phyloP scores from a whole-genome alignment of 1,139 yeast species.

The Kodamaea suecica region DNA sequence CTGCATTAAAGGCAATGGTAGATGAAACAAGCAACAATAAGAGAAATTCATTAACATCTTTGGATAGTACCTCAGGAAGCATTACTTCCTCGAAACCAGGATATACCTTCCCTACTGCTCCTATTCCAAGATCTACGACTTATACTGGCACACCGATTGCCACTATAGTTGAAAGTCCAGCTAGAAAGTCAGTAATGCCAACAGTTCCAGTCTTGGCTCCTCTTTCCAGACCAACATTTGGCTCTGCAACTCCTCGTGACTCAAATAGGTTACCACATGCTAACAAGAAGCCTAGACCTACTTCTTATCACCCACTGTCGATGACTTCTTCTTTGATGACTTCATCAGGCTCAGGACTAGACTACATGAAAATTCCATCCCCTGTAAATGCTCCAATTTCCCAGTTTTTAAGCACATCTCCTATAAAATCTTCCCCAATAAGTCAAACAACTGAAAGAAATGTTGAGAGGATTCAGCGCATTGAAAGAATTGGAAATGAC shows the following conservation, averaged over 20 bases:
- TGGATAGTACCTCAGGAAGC: conserved; percentile 13
- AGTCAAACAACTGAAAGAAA: conserved; percentile 16
- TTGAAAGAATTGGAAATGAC: not conserved
- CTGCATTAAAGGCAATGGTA: conserved; percentile 67
- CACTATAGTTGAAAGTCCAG: conserved; percentile 49
- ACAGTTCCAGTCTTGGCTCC: conserved; percentile 12
- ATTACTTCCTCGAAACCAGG: conserved; percentile 5
- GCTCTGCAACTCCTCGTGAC: conserved; percentile 17
- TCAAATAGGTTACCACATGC: conserved; percentile 39
- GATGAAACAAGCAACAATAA: conserved; percentile 39
- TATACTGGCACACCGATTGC: conserved; percentile 40
- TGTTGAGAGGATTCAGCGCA: conserved; percentile 4
- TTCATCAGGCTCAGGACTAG: conserved; percentile 9
- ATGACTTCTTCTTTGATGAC: conserved; percentile 35
- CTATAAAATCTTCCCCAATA: conserved; percentile 27
- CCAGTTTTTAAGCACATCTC: conserved; percentile 38
- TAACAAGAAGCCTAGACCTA: conserved; percentile 68
- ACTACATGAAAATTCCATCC: conserved; percentile 10
- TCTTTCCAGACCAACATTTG: conserved; percentile 11
- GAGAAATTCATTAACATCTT: conserved; percentile 20
- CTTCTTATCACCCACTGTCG: conserved; percentile 72
- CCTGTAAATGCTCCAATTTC: conserved; percentile 32
- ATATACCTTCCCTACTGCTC: conserved; percentile 18
- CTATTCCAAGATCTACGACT: conserved; percentile 40
- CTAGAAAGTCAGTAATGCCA: conserved; percentile 17